Evolutionary conservation across 352 stramenopile genomes (phyloP).

Genomic region (Blastocystis hominis): DNA sequence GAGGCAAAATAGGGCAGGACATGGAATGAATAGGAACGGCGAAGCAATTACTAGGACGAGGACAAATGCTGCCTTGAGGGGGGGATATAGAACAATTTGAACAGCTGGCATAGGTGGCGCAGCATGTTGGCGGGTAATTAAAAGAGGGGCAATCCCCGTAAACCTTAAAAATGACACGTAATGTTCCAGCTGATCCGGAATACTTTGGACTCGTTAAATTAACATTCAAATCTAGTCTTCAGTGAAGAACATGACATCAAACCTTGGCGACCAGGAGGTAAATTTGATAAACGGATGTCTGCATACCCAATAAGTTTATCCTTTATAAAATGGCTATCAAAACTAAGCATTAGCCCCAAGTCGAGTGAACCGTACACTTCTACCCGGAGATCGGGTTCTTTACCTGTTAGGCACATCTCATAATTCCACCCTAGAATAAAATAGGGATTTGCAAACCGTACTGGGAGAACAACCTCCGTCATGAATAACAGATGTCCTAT

Average conservation of each 20-base stretch:
- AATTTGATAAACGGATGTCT: background rate
- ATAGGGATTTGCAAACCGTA: background rate
- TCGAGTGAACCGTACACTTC: constrained; percentile 5
- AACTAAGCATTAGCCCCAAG: background rate
- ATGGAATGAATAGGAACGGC: background rate
- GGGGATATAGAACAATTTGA: background rate
- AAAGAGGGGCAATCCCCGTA: background rate
- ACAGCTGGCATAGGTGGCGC: background rate
- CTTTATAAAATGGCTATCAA: constrained; percentile 5
- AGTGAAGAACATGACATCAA: background rate
- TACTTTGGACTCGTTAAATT: constrained; percentile 1
- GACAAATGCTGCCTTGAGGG: background rate
- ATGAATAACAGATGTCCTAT: background rate
- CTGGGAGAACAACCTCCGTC: constrained; percentile 30
- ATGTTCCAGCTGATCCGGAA: background rate
- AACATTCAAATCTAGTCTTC: background rate
- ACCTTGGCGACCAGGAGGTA: background rate
- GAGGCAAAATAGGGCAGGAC: background rate
- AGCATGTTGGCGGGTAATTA: background rate
- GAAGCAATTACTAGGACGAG: background rate
- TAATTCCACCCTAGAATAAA: constrained; percentile 28
- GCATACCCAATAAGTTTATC: constrained; percentile 46
- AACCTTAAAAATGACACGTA: background rate
- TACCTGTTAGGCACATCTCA: constrained; percentile 26
- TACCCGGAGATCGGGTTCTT: background rate